A percentile compares a stretch with the other conserved stretches of the same genome.
These are phyloP conservation scores for Tetracladium marchalianum DNA, from an alignment of 495 filamentous ascomycete genomes.

Conservation along the genomic window DNA sequence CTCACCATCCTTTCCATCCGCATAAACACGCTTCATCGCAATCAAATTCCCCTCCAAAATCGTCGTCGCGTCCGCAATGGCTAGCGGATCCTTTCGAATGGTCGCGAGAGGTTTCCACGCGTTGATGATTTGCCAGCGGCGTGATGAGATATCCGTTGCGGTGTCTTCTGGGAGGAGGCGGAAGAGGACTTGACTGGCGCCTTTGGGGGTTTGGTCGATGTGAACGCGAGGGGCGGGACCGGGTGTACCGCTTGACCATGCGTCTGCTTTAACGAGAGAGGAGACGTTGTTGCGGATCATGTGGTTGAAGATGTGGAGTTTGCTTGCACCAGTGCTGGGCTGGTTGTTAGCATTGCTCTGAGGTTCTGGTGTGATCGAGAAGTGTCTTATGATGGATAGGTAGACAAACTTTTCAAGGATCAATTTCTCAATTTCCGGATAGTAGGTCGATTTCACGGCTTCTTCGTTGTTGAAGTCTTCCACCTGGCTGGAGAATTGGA, in stretches of 20 bases:
- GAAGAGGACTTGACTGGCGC: conserved; percentile 42
- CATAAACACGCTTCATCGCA: conserved; percentile 37
- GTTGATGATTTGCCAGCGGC: conserved; percentile 56
- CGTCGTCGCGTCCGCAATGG: conserved; percentile 37
- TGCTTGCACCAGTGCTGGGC: conserved; percentile 36
- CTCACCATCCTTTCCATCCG: conserved; percentile 22
- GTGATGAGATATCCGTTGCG: conserved; percentile 39
- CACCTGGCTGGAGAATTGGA: conserved; percentile 32
- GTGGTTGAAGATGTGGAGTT: conserved; percentile 50
- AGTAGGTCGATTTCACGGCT: conserved; percentile 39
- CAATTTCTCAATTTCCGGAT: conserved; percentile 42
- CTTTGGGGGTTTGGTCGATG: conserved; percentile 61
- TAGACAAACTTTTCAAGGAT: conserved; percentile 25
- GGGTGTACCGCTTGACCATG: background rate
- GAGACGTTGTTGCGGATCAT: conserved; percentile 31
- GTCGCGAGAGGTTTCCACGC: conserved; percentile 56
- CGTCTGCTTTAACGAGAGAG: no score
- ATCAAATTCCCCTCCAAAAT: conserved; percentile 38
- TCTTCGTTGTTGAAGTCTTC: conserved; percentile 41
- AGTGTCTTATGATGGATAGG: no score
- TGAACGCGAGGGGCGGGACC: conserved; percentile 60
- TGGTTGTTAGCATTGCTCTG: no score
- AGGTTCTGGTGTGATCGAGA: no score
- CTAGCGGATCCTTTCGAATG: conserved; percentile 44
- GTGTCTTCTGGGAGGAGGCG: conserved; percentile 57